These are phyloP conservation scores for Russula foetens DNA, from an alignment of 768 basidiomycete genomes.

Conservation along the genomic window DNA sequence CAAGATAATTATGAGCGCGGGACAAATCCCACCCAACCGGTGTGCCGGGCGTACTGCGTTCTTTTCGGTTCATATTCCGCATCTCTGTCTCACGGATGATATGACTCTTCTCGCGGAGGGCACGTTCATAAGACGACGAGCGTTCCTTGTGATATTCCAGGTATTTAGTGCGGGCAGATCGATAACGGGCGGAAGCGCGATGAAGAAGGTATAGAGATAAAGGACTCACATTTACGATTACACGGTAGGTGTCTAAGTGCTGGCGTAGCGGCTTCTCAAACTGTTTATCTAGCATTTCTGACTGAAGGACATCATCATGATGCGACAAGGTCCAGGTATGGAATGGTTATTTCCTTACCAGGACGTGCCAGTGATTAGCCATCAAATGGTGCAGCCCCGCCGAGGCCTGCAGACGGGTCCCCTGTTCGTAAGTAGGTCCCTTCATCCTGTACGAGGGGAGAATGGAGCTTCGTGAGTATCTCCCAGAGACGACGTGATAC, in stretches of 20 bases:
- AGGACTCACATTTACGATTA: conserved; percentile 53
- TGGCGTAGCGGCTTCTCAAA: conserved; percentile 88
- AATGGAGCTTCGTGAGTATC: not conserved
- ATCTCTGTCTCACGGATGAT: conserved; percentile 81
- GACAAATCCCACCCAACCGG: not conserved
- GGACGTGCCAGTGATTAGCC: conserved; percentile 86
- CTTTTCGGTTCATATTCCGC: conserved; percentile 76
- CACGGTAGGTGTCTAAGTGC: conserved; percentile 72
- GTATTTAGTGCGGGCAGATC: not conserved
- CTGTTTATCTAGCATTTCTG: conserved; percentile 76
- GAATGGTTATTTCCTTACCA: conserved; percentile 42
- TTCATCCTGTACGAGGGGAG: conserved; percentile 44
- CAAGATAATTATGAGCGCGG: not conserved
- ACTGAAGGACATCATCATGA: conserved; percentile 34
- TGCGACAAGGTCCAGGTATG: not conserved
- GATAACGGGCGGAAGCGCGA: not conserved
- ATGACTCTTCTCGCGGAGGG: conserved; percentile 74
- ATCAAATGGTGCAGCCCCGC: conserved; percentile 88
- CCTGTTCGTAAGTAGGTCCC: conserved; percentile 72
- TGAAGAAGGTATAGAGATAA: not conserved
- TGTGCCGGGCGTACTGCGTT: conserved; percentile 57
- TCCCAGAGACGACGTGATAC: not conserved
- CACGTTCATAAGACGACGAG: conserved; percentile 73
- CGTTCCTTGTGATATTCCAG: conserved; percentile 54
- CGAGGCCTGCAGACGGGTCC: conserved; percentile 75